Evolutionary conservation across 257 asterid genomes (phyloP), one percentile per base, ranked within the genome.

Genomic region (Gentiana macrophylla): DNA sequence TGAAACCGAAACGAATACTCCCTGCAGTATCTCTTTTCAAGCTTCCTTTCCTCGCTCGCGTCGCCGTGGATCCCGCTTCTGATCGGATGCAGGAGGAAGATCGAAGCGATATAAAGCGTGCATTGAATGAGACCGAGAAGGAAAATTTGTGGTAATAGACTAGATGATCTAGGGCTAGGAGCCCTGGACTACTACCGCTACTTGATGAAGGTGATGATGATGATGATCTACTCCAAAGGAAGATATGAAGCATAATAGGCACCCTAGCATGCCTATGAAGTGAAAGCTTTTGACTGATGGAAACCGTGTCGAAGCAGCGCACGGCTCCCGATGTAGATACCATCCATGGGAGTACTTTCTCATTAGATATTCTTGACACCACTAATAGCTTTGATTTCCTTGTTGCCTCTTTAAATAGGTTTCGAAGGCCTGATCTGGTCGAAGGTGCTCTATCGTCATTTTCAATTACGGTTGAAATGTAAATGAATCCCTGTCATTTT

Each of bases 341-440:
- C 90, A 86, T 84, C 96, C 98, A 90, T 0, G 98, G 98, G 2
- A 90, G 84, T 15, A 84, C 84, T 62, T 90, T 90, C 44, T 74
- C 80, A 66, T 86, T 86, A 0, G 90, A 78, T 50, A 90, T 81
- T 33, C 94, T 77, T 43, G 94, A 82, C 6, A 90, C 78, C 6
- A 86, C 81, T 15, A 90, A 65, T 4, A 84, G 84, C 46, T 80
- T 79, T 2, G 66, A 63, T 37, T 81, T 67, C 44, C 35, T 60
- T 5, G 60, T 38, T 2, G 95, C 94, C 56, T 75, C 86, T 34
- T 61, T 72, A 78, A 75, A 78, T 9, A 90, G 76, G 44, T 53
- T 52, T 70, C 67, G 66, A 7, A 90, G 72, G 9, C 98, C 91
- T 1, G 96, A 84, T 64, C 89, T 77, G 3, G 82, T 13, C 0